Conservation (phyloP, 805 yeast genomes). For the Nakazawaea anatomiae region DNA sequence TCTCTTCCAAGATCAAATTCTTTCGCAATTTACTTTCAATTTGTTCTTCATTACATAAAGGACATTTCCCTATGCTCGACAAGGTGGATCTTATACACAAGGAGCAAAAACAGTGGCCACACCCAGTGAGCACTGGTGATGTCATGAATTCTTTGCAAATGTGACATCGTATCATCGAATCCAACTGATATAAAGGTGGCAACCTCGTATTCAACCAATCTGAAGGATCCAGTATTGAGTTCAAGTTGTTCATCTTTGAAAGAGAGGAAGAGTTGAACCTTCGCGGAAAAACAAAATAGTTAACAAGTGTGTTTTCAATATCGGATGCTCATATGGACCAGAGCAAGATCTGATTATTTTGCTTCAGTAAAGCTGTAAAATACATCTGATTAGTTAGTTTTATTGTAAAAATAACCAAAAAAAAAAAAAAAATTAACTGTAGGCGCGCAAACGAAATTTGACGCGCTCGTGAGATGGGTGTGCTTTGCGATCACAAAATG, state of each 20-base stretch:
- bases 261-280: too few species aligned
- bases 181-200: slow-evolving; percentile 57
- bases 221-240: slow-evolving; percentile 54
- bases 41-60: slow-evolving; percentile 67
- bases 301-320: not conserved
- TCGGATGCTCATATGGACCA: too few species aligned
- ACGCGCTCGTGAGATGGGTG: too few species aligned
- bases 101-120: slow-evolving; percentile 89
- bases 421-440: too few species aligned
- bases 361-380: too few species aligned
- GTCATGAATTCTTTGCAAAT: slow-evolving; percentile 78
- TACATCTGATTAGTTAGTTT: too few species aligned
- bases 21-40: slow-evolving; percentile 65
- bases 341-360: too few species aligned
- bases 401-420: too few species aligned
- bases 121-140: slow-evolving; percentile 78
- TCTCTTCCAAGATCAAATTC: slow-evolving; percentile 66
- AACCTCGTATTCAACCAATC: slow-evolving; percentile 58
- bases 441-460: too few species aligned
- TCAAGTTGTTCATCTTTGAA: slow-evolving; percentile 13
- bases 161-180: slow-evolving; percentile 72
- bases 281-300: too few species aligned
- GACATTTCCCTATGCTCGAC: slow-evolving; percentile 58
- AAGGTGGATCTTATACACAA: slow-evolving; percentile 74
- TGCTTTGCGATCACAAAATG: too few species aligned